Evolutionary conservation across 495 filamentous ascomycete genomes (phyloP), one percentile per base, ranked within the genome.

Genomic region (Cryomyces minteri): DNA sequence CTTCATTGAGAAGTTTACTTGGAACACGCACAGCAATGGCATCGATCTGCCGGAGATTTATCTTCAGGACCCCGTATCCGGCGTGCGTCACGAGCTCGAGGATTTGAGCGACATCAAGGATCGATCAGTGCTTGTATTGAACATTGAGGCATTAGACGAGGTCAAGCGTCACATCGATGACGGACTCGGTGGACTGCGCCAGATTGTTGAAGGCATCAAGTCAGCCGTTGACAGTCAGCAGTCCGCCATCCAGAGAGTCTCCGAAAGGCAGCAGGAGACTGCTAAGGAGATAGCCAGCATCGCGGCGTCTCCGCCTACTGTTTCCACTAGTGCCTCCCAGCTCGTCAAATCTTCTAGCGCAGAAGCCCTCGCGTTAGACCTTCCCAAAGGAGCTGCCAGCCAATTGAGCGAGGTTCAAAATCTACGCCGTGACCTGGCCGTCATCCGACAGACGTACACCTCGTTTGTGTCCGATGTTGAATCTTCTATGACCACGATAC

Each of bases 1-100:
- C n/a, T 98, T 98, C 59, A 98, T 98, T 52, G 92, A 96, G 51
- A 96, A 95, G 54, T 98, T 98, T 54, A 86, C 87, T 5, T 98
- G 93, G 86, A 95, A 90, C 52, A 93, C 87, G 1, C 88, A 94
- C 51, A 83, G 79, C 53, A 88, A 96, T 57, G 90, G 92, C 25
- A 77, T 76, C 9, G 90, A 98, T 54, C 67, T 98, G 31, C 90
- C 90, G 0, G 90, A 96, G 54, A 94, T 98, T 31, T 94, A 96
- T 60, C 88, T 98, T 36, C 92, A 98, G 61, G 90, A 98, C 59
- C 77, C 88, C 5, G 71, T 94, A 8, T 94, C 88, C 6, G 92
- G 90, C 4, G 83, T 95, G 28, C 82, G 90, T 18, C 85, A 99
- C 58, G 90, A 96, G 58, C 65, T 99, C 33, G 90, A 99, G 58